Evolutionary conservation across 169 alveolate genomes (phyloP), one percentile per base, ranked within the genome.

Genomic region (Plasmodium gallinaceum): DNA sequence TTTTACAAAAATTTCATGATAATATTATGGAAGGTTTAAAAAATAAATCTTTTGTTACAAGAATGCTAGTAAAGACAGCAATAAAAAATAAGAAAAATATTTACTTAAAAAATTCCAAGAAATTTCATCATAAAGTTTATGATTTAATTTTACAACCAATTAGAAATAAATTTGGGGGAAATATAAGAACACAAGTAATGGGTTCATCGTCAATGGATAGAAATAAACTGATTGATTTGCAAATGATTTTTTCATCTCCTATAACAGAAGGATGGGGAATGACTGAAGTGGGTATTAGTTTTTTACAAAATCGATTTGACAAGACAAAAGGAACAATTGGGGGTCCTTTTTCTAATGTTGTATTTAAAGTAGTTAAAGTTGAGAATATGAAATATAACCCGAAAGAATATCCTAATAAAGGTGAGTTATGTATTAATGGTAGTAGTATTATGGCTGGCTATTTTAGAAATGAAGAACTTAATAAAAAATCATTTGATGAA

Each of bases 381-480:
- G 88, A 72, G 61, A 92, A 90, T 43, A 90, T 92, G 88, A 93
- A 88, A 9, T 94, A 94, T 90, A 94, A 92, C 54, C 95, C 95
- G 0, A 90, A 94, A 37, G 90, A 68, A 8, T 78, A 69, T 46
- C 96, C 96, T 4, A 80, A 70, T 69, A 88, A 85, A 48, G 96
- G 96, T 1, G 96, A 94, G 61, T 92, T 94, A 43, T 80, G 95
- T 60, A 94, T 96, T 26, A 96, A 95, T 88, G 99, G 98, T 8
- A 86, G 91, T 42, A 76, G 97, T 4, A 74, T 97, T 12, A 95
- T 96, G 93, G 71, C 75, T 48, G 99, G 99, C 6, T 97, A 97
- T 87, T 95, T 93, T 75, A 93, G 94, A 78, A 94, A 96, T 54
- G 96, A 94, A 39, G 95, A 94, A 66, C 92, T 92, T 88, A 97